phyloP scores from a whole-genome alignment of 805 yeast genomes.

The Metschnikowia amazonensis region DNA sequence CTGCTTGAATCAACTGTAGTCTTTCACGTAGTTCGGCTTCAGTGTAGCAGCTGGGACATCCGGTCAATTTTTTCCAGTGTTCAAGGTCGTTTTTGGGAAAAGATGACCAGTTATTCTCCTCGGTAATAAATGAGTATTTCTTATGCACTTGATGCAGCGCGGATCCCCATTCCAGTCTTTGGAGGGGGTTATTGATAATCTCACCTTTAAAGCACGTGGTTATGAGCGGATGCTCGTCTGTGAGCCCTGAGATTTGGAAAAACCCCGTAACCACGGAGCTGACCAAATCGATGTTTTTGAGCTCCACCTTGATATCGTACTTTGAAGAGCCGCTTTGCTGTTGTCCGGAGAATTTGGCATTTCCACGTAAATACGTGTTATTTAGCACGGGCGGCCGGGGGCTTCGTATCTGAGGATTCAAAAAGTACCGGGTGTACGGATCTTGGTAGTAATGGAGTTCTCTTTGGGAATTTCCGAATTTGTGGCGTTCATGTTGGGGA shows the following conservation, averaged over 20 bases:
- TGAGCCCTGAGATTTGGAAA: conserved; percentile 60
- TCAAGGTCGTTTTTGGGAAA: conserved; percentile 41
- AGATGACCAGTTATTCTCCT: conserved; percentile 55
- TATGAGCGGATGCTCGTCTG: conserved; percentile 57
- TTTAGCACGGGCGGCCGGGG: conserved; percentile 26
- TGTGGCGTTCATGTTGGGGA: not conserved
- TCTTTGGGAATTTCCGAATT: not conserved
- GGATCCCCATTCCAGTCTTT: conserved; percentile 23
- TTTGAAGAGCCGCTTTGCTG: conserved; percentile 66
- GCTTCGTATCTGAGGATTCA: conserved; percentile 5
- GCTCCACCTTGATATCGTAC: conserved; percentile 65
- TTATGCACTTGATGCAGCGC: conserved; percentile 11
- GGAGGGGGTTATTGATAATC: conserved; percentile 51
- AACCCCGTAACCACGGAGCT: conserved; percentile 49
- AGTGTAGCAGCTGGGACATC: conserved; percentile 46
- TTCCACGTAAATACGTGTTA: conserved; percentile 52
- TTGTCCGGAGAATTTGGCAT: conserved; percentile 59
- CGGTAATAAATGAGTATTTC: conserved; percentile 53
- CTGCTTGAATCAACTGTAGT: conserved; percentile 29
- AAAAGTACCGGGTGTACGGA: conserved; percentile 10
- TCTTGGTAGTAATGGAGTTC: conserved; percentile 6
- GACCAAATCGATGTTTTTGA: conserved; percentile 62
- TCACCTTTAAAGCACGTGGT: conserved; percentile 74
- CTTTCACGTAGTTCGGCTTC: conserved; percentile 26
- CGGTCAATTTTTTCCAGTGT: conserved; percentile 48